Evolutionary conservation across 2,329 filamentous ascomycete species (phyloP).

Genomic region (Fusarium armeniacum): DNA sequence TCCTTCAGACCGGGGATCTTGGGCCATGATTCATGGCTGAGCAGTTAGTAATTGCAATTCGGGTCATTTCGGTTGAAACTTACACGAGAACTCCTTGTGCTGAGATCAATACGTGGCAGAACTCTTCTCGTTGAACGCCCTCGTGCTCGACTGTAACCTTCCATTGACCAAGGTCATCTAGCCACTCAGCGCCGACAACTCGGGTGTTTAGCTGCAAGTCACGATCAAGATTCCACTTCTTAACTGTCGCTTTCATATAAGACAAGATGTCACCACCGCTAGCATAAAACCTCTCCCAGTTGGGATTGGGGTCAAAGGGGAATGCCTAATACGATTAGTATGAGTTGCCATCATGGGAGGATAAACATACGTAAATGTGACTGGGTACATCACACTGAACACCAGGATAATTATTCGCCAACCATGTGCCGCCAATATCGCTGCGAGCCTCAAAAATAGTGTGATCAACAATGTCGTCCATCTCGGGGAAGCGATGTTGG

Average conservation of each 20-base stretch:
- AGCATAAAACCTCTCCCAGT: constrained; percentile 71
- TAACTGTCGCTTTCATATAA: constrained; percentile 65
- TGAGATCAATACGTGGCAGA: constrained; percentile 42
- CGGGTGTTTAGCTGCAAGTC: constrained; percentile 54
- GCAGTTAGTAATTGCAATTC: background rate
- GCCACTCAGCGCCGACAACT: constrained; percentile 48
- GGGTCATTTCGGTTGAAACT: no score
- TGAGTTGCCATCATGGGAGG: background rate
- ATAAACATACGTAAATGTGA: constrained; percentile 39
- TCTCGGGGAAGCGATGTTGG: constrained; percentile 54
- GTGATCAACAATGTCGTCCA: constrained; percentile 46
- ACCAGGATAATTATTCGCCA: constrained; percentile 51
- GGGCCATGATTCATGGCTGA: constrained; percentile 44
- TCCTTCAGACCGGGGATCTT: constrained; percentile 38
- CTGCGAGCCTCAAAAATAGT: constrained; percentile 52
- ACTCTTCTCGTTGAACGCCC: constrained; percentile 33
- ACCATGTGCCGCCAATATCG: constrained; percentile 55
- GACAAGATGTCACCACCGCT: constrained; percentile 68
- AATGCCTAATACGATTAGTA: constrained; percentile 52
- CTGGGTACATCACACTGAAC: constrained; percentile 44
- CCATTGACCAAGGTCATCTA: constrained; percentile 41
- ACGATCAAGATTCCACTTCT: constrained; percentile 58
- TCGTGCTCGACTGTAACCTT: constrained; percentile 42
- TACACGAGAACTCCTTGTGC: constrained; percentile 46
- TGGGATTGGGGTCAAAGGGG: constrained; percentile 69